Base-by-base conservation (phyloP, 805 yeast genomes). In the Yamadazyma takamatsuzukensis region DNA sequence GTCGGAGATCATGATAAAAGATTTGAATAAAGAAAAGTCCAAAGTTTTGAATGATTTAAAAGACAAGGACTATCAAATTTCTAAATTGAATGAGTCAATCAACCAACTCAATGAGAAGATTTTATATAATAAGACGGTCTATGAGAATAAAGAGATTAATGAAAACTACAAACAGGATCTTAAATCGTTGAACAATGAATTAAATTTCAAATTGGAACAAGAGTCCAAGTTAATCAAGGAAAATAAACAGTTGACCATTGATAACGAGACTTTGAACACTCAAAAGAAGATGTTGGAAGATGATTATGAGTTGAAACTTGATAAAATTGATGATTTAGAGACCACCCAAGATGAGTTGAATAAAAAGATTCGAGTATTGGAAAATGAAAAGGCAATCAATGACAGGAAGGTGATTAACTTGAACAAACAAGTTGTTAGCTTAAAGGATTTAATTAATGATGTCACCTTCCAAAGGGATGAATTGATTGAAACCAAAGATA, bases 151-250 rank as follows among this genome's bases (percentile, higher is more conserved):
- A 19, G 61, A 55, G 33, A 38, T 48, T 24, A 71, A 71, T 23
- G 70, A 69, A 32, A 69, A 66, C 31, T 64, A 61, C 31, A 72
- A 66, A 29, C 64, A 60, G 19, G 83, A 83, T 45, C 60, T 82
- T 30, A 68, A 72, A 32, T 60, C 64, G 30, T 51, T 83, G 37
- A 75, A 72, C 41, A 64, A 64, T 21, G 78, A 78, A 29, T 50
- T 85, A 23, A 64, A 70, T 22, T 61, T 64, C 34, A 70, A 75
- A 41, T 62, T 78, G 59, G 78, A 78, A 44, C 68, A 66, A 23
- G 95, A 86, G 52, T 78, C 86, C 1, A 76, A 72, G 18, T 53
- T 82, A 34, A 74, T 79, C 38, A 82, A 79, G 43, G 79, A 74
- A 28, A 62, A 80, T 42, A 80, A 83, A 32, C 74, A 74, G 23